phyloP scores from a whole-genome alignment of 75 land plant genomes.

The Pinus tabuliformis region DNA sequence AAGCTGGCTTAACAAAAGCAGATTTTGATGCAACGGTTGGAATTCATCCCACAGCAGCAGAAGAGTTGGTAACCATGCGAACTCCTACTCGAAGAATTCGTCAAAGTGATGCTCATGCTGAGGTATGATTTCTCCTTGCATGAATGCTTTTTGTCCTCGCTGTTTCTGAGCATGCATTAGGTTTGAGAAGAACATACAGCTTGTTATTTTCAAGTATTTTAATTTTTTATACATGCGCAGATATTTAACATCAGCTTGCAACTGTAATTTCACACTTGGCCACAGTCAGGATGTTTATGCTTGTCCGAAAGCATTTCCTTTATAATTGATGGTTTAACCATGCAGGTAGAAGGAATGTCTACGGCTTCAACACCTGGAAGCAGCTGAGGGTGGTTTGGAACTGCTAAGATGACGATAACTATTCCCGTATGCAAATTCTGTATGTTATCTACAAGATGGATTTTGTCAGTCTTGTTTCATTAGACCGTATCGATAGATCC shows the following conservation, averaged over 20 bases:
- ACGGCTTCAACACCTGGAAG: neutral
- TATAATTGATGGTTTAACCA: neutral
- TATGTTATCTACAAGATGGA: too few relatives aligned
- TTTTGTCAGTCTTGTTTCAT: too few relatives aligned
- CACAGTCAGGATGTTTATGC: neutral
- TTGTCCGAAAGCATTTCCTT: neutral
- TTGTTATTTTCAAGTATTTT: neutral
- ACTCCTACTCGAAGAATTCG: conserved; percentile 77
- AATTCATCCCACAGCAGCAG: conserved; percentile 98
- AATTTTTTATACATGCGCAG: neutral
- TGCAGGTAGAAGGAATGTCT: conserved; percentile 6
- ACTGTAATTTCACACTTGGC: neutral
- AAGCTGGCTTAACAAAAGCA: conserved; percentile 91
- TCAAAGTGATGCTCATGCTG: conserved; percentile 20
- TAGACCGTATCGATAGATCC: too few relatives aligned
- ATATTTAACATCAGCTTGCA: too few relatives aligned
- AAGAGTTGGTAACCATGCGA: conserved; percentile 98
- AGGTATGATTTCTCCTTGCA: conserved; percentile 35
- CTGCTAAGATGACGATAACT: too few relatives aligned
- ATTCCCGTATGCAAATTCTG: too few relatives aligned
- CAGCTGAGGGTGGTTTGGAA: neutral
- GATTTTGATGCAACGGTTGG: conserved; percentile 96
- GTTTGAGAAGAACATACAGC: neutral
- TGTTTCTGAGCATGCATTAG: neutral
- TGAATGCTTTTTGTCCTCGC: neutral